phyloP scores from a whole-genome alignment of 495 filamentous ascomycete genomes.

The Penicillium alfredii region DNA sequence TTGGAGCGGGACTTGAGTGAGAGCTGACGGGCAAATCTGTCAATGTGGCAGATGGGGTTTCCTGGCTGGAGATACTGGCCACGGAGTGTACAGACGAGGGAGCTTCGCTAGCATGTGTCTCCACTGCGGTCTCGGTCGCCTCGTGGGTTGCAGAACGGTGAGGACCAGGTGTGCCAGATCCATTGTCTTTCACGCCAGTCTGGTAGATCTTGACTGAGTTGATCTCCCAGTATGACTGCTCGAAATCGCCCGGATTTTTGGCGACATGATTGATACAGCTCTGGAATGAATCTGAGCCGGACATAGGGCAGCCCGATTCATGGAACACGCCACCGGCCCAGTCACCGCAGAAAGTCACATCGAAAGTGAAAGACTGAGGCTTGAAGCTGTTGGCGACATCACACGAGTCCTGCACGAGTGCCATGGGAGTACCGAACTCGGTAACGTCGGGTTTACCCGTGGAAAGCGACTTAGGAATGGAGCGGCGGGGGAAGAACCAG shows the following conservation, averaged over 20 bases:
- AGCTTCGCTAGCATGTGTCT: background rate
- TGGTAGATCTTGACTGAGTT: conserved; percentile 64
- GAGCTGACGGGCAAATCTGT: too few relatives aligned
- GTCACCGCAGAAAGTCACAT: conserved; percentile 84
- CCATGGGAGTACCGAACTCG: conserved; percentile 62
- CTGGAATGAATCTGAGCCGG: conserved; percentile 29
- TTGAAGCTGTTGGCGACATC: conserved; percentile 61
- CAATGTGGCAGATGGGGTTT: too few relatives aligned
- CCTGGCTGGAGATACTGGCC: conserved; percentile 5
- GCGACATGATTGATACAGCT: conserved; percentile 63
- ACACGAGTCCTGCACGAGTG: conserved; percentile 57
- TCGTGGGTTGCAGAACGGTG: conserved; percentile 3
- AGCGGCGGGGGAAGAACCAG: conserved; percentile 67
- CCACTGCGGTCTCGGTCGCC: background rate
- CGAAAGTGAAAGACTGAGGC: conserved; percentile 68
- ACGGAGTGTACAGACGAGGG: conserved; percentile 2
- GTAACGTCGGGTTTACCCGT: conserved; percentile 53
- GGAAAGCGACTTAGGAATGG: conserved; percentile 54
- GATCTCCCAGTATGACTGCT: conserved; percentile 65
- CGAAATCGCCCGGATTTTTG: conserved; percentile 53
- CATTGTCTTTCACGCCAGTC: conserved; percentile 20
- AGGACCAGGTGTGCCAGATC: too few relatives aligned
- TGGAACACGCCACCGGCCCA: conserved; percentile 67
- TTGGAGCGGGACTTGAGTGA: too few relatives aligned
- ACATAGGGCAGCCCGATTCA: conserved; percentile 33